A percentile compares a stretch with the other conserved stretches of the same genome.
These are phyloP conservation scores for Talaromyces trachyspermus DNA, from an alignment of 495 filamentous ascomycete genomes.

Conservation along the genomic window DNA sequence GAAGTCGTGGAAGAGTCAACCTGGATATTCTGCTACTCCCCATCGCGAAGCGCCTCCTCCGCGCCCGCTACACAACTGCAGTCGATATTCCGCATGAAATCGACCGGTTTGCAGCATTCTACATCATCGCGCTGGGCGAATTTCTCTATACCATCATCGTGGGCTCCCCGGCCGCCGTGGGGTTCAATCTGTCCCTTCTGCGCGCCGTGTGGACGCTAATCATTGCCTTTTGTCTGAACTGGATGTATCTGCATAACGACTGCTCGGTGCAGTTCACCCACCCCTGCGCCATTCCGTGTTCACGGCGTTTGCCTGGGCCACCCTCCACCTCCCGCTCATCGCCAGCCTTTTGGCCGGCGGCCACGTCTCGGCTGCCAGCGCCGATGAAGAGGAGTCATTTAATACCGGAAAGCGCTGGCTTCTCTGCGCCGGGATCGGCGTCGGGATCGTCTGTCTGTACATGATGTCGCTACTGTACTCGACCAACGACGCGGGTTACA, in stretches of 20 bases:
- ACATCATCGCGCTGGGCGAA: constrained; percentile 43
- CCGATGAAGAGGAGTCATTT: constrained; percentile 15
- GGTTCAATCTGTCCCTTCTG: constrained; percentile 27
- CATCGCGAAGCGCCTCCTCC: constrained; percentile 25
- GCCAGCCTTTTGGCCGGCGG: constrained; percentile 32
- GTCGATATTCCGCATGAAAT: constrained; percentile 40
- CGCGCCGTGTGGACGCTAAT: constrained; percentile 35
- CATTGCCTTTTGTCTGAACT: constrained; percentile 41
- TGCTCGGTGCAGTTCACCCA: constrained; percentile 26
- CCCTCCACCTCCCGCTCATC: constrained; percentile 33
- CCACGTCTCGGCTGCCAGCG: constrained; percentile 27
- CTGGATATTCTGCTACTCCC: constrained; percentile 29
- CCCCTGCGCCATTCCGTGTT: constrained; percentile 27
- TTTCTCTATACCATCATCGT: constrained; percentile 39
- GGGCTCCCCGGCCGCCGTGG: constrained; percentile 28
- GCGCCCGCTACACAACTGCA: constrained; percentile 28
- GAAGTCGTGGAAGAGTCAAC: constrained; percentile 24
- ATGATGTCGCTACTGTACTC: constrained; percentile 26
- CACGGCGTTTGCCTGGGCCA: constrained; percentile 26
- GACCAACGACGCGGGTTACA: constrained; percentile 20
- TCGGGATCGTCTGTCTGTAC: constrained; percentile 31
- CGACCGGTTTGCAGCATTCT: constrained; percentile 42
- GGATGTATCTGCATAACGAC: constrained; percentile 34
- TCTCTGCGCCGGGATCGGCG: constrained; percentile 28
- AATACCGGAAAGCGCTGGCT: constrained; percentile 27